phyloP scores from a whole-genome alignment of 208 protist species.

The Tritrichomonas musculus region DNA sequence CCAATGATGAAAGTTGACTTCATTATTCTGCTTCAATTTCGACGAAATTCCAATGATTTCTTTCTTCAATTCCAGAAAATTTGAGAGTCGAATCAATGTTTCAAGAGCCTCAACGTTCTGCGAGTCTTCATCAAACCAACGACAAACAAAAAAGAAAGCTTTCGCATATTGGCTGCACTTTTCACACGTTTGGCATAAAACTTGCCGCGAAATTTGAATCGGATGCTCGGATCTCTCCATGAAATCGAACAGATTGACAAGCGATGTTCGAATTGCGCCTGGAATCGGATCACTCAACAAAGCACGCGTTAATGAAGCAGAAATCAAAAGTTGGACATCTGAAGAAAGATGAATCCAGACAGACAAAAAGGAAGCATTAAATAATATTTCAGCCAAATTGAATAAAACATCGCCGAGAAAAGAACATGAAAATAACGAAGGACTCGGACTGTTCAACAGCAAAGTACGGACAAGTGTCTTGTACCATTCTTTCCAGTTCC shows the following conservation, averaged over 20 bases:
- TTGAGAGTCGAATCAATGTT: background rate
- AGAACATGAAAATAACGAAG: background rate
- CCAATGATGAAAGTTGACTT: background rate
- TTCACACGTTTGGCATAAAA: background rate
- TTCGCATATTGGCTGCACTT: background rate
- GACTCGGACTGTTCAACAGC: background rate
- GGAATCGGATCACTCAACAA: background rate
- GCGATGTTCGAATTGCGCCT: background rate
- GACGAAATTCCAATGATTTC: background rate
- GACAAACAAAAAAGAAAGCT: background rate
- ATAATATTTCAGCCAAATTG: background rate
- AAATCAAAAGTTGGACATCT: background rate
- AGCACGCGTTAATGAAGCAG: background rate
- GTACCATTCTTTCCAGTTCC: slow-evolving; percentile 20
- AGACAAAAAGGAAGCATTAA: background rate
- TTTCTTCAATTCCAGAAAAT: background rate
- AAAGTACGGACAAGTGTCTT: background rate
- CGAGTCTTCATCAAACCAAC: background rate
- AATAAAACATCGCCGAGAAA: background rate
- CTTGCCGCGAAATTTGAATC: background rate
- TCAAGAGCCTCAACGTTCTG: background rate
- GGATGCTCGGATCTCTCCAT: background rate
- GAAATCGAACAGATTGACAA: background rate
- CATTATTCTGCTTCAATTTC: background rate
- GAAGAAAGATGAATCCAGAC: background rate